Conservation (phyloP, 352 stramenopile genomes). For the Phytophthora quininea region DNA sequence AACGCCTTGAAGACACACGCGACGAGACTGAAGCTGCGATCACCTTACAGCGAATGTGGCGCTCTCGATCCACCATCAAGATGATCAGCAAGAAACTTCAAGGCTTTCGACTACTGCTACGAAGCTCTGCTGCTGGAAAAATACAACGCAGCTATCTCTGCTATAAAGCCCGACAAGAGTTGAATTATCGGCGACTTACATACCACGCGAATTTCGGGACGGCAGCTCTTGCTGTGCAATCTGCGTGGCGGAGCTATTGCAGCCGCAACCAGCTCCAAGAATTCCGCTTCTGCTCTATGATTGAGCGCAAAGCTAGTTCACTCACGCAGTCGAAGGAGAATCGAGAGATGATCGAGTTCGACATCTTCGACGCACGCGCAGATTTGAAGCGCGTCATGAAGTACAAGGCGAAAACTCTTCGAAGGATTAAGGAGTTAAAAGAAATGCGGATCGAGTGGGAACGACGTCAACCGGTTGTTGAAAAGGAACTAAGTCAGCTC, state of each 20-base stretch:
- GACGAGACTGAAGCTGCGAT: constrained; percentile 73
- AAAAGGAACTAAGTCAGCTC: constrained; percentile 68
- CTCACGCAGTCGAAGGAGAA: constrained; percentile 61
- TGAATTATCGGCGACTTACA: constrained; percentile 46
- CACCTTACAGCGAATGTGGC: constrained; percentile 81
- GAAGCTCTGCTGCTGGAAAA: constrained; percentile 38
- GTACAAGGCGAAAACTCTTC: constrained; percentile 75
- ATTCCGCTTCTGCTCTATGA: constrained; percentile 69
- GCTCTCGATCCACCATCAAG: constrained; percentile 47
- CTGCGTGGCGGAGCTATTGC: constrained; percentile 71
- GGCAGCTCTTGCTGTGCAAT: constrained; percentile 68
- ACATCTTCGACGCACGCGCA: constrained; percentile 60
- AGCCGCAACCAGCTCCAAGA: constrained; percentile 61
- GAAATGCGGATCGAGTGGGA: constrained; percentile 85
- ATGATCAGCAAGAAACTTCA: constrained; percentile 44
- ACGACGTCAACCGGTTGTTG: constrained; percentile 67
- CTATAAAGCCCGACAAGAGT: constrained; percentile 50
- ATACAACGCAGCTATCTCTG: constrained; percentile 74
- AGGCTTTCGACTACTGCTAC: constrained; percentile 51
- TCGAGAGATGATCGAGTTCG: constrained; percentile 76
- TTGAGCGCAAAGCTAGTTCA: constrained; percentile 65
- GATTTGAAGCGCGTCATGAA: constrained; percentile 77
- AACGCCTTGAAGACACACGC: constrained; percentile 52
- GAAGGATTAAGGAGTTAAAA: constrained; percentile 78
- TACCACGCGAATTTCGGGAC: constrained; percentile 54